Percentiles rank a stretch among this genome's conserved stretches.
phyloP scores from a whole-genome alignment of 768 basidiomycete genomes.

The Sarcodon aspratus region DNA sequence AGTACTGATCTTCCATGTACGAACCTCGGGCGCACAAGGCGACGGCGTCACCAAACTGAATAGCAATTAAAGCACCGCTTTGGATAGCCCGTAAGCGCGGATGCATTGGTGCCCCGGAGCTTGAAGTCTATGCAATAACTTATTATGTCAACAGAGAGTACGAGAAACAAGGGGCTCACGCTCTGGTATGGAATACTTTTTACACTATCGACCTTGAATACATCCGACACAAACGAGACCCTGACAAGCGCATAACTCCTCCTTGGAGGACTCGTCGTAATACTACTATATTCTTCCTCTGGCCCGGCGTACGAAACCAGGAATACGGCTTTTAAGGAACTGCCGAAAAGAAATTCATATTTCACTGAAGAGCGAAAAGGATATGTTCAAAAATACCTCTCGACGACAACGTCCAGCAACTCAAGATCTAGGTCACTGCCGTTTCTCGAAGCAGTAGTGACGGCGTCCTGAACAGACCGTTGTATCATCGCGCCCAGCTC shows the following conservation, averaged over 20 bases:
- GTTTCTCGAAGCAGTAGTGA: slow-evolving; percentile 24
- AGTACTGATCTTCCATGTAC: background rate
- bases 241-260: slow-evolving; percentile 56
- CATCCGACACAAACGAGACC: slow-evolving; percentile 29
- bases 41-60: slow-evolving; percentile 71
- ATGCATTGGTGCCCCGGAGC: slow-evolving; percentile 60
- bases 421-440: slow-evolving; percentile 56
- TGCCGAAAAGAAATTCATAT: slow-evolving; percentile 12
- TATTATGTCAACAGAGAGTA: background rate
- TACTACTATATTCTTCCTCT: slow-evolving; percentile 31
- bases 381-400: slow-evolving; percentile 30
- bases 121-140: slow-evolving; percentile 35
- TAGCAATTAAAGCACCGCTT: slow-evolving; percentile 45
- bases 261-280: slow-evolving; percentile 32
- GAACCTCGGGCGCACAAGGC: slow-evolving; percentile 59
- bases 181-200: slow-evolving; percentile 66
- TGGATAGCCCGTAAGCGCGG: slow-evolving; percentile 52
- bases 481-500: slow-evolving; percentile 42
- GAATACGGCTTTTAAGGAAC: slow-evolving; percentile 44
- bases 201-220: slow-evolving; percentile 36
- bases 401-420: slow-evolving; percentile 55
- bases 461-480: slow-evolving; percentile 32
- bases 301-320: slow-evolving; percentile 57
- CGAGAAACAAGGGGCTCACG: slow-evolving; percentile 27
- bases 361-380: background rate